Percentiles rank a stretch among this genome's conserved stretches.
Conservation (phyloP, 2,329 filamentous ascomycete species). For the Alternaria postmessia region DNA sequence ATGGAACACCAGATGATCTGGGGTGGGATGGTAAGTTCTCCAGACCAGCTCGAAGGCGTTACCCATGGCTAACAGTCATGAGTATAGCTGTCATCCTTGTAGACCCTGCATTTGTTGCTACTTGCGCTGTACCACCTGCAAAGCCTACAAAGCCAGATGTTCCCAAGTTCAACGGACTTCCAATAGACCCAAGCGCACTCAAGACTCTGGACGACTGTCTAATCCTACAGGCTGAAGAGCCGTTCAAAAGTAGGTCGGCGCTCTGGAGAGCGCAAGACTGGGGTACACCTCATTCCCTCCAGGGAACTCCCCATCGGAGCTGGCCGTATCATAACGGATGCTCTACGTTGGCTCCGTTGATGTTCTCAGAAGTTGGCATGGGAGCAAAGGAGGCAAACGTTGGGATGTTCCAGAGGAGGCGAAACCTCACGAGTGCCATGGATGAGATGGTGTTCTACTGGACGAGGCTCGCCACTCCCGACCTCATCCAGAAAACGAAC, state of each 20-base stretch:
- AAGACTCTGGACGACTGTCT: background rate
- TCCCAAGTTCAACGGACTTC: background rate
- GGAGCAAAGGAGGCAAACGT: background rate
- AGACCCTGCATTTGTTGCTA: too few species aligned
- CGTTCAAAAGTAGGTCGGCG: background rate
- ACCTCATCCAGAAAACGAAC: background rate
- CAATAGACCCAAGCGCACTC: background rate
- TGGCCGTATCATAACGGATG: constrained; percentile 1
- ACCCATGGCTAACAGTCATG: too few species aligned
- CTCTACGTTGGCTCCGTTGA: background rate
- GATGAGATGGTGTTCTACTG: background rate
- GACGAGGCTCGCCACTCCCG: background rate
- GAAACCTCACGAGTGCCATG: background rate
- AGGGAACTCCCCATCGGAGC: background rate
- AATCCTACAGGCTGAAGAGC: background rate
- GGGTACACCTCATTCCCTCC: background rate
- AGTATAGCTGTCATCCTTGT: too few species aligned
- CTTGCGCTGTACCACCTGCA: too few species aligned
- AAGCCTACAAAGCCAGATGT: accelerated
- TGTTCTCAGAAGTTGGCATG: background rate
- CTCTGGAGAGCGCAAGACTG: background rate
- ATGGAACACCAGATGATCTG: background rate
- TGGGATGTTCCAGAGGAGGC: background rate
- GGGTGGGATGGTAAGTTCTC: constrained; percentile 9
- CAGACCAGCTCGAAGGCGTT: too few species aligned